A percentile compares a stretch with the other conserved stretches of the same genome.
Evolutionary conservation across 2,329 filamentous ascomycete genomes (phyloP).

Genomic region (Venturia asperata): DNA sequence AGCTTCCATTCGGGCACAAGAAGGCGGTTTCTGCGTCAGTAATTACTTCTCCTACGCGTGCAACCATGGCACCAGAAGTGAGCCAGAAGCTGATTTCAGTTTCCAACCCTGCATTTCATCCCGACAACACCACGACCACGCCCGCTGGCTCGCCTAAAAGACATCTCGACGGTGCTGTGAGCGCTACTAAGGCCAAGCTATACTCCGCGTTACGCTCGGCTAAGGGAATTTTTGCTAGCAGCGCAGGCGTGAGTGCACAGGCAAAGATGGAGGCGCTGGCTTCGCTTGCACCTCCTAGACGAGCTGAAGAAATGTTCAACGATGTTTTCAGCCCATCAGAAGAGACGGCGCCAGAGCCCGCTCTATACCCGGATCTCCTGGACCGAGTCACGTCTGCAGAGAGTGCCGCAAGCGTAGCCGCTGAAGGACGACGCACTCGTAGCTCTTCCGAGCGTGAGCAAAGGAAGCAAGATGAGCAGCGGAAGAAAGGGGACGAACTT

Average conservation of each 20-base stretch:
- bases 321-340: conserved; percentile 32
- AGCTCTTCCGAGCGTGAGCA: conserved; percentile 57
- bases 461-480: conserved; percentile 54
- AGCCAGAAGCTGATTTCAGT: conserved; percentile 52
- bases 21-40: conserved; percentile 60
- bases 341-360: conserved; percentile 26
- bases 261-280: conserved; percentile 50
- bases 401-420: conserved; percentile 26
- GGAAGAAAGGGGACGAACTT: conserved; percentile 55
- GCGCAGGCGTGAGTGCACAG: conserved; percentile 51
- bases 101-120: conserved; percentile 34
- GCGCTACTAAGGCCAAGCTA: conserved; percentile 86
- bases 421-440: conserved; percentile 44
- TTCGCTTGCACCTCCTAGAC: conserved; percentile 24
- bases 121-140: conserved; percentile 45
- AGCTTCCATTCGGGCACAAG: conserved; percentile 40
- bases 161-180: conserved; percentile 69
- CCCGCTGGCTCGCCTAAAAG: conserved; percentile 49
- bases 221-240: conserved; percentile 77
- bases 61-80: conserved; percentile 30
- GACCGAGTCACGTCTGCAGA: conserved; percentile 21
- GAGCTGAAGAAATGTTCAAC: conserved; percentile 28
- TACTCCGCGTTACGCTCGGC: conserved; percentile 87
- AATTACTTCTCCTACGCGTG: conserved; percentile 44
- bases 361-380: conserved; percentile 30